Evolutionary conservation across 2,329 filamentous ascomycete species (phyloP).

Genomic region (Samsoniella hepiali): DNA sequence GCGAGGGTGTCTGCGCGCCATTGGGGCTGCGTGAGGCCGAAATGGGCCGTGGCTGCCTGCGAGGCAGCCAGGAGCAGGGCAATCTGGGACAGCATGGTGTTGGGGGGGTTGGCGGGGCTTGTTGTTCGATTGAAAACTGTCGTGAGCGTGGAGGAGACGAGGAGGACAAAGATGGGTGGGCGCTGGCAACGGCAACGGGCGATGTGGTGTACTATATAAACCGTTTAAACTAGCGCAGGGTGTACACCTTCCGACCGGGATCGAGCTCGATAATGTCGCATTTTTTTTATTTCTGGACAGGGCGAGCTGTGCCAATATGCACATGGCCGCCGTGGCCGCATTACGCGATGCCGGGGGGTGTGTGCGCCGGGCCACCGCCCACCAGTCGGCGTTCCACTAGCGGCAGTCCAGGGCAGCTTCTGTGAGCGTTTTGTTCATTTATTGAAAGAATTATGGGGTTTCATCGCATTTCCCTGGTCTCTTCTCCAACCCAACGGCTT

Average conservation of each 20-base stretch:
- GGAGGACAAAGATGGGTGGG: not conserved
- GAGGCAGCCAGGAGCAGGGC: constrained; percentile 33
- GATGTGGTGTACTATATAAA: not conserved
- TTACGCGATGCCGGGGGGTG: not conserved
- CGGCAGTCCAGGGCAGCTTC: not conserved
- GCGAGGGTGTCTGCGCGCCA: constrained; percentile 49
- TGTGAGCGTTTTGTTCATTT: not conserved
- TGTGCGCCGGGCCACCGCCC: not conserved
- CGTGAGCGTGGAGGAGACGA: not conserved
- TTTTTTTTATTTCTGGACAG: not conserved
- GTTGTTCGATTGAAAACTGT: not conserved
- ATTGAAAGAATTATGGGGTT: not conserved
- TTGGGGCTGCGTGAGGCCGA: constrained; percentile 44
- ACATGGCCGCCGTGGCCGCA: not conserved
- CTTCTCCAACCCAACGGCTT: not conserved
- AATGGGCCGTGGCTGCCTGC: constrained; percentile 45
- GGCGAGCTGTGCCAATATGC: not conserved
- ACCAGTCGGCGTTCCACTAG: constrained; percentile 3
- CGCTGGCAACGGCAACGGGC: not conserved
- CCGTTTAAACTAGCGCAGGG: constrained; percentile 2
- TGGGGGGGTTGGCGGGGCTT: not conserved
- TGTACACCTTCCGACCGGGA: not conserved
- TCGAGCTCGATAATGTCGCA: not conserved
- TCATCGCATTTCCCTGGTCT: not conserved
- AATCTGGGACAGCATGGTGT: constrained; percentile 2